Base-by-base conservation (phyloP, 1,284 basidiomycete genomes). In the Ustilago loliicola region DNA sequence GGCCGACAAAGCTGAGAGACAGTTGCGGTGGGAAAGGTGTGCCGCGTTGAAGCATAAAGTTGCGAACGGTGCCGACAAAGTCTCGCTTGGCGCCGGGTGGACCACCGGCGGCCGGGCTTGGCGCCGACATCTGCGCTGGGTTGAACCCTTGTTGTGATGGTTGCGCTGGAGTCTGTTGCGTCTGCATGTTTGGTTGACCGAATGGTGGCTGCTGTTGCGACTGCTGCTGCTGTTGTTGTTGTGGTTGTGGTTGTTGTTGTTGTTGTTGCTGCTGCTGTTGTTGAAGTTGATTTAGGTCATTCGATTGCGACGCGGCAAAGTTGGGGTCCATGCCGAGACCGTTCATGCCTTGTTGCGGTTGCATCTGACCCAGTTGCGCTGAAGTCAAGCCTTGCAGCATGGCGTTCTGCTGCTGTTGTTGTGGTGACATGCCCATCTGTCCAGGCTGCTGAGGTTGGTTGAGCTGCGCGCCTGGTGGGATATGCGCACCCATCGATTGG, bases 21-120 rank as follows among this genome's bases (percentile, higher is more conserved):
- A 80, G 64, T 50, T 82, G 76, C 0, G 71, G 69, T 3, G 81
- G 75, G 23, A 80, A 72, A 5, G 76, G 74, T 19, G 80, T 80
- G 11, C 83, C 83, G 7, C 81, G 64, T 61, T 81, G 79, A 2
- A 58, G 40, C 80, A 84, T 77, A 45, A 85, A 85, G 47, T 74
- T 61, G 29, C 75, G 75, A n/a, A 85, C 81, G 6, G 79, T 78
- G 19, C 70, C 73, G 38, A 80, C 52, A 60, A 85, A 82, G 52
- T 82, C 81, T n/a, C 72, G 72, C 47, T 79, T 79, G 27, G 63
- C 60, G 13, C 50, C 48, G 13, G 25, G 62, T 27, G 66, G 61
- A 47, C 47, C 58, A 27, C 52, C 61, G 7, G 52, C 40, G 6
- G 54, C 56, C 42, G 65, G 54, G 42, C 64, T 63, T 15, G 64